phyloP scores from a whole-genome alignment of 1,139 yeast genomes.

The Protomyces inundatus region DNA sequence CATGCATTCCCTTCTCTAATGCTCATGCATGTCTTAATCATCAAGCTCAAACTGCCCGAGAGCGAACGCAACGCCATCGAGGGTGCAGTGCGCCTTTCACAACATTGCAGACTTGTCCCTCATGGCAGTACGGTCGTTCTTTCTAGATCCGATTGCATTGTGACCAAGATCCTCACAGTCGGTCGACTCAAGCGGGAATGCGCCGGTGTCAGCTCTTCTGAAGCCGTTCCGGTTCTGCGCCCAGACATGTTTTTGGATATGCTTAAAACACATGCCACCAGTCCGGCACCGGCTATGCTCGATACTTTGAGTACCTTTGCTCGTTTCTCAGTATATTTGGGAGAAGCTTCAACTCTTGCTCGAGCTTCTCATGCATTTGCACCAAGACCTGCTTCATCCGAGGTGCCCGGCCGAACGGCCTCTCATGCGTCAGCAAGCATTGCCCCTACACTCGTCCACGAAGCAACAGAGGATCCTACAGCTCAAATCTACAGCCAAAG shows the following conservation, averaged over 20 bases:
- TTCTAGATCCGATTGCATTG: background rate
- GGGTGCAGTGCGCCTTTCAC: background rate
- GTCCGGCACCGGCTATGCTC: no score
- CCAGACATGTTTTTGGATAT: background rate
- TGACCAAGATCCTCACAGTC: background rate
- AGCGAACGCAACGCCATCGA: background rate
- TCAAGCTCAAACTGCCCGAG: background rate
- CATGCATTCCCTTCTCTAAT: background rate
- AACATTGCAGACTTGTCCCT: background rate
- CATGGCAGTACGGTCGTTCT: background rate
- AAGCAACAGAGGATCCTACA: constrained; percentile 10
- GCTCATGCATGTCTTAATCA: background rate
- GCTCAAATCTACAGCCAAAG: background rate
- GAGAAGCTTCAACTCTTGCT: no score
- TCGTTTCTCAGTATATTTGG: no score
- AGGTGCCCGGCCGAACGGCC: no score
- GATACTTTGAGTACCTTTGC: no score
- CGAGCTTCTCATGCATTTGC: no score
- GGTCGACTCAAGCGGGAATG: background rate
- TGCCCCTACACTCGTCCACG: background rate
- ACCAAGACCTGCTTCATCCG: no score
- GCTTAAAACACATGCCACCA: background rate
- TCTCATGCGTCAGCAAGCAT: no score
- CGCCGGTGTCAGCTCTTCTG: background rate
- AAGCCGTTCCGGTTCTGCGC: background rate